Evolutionary conservation across 805 yeast species (phyloP).

Genomic region (Metschnikowia dekortorum): DNA sequence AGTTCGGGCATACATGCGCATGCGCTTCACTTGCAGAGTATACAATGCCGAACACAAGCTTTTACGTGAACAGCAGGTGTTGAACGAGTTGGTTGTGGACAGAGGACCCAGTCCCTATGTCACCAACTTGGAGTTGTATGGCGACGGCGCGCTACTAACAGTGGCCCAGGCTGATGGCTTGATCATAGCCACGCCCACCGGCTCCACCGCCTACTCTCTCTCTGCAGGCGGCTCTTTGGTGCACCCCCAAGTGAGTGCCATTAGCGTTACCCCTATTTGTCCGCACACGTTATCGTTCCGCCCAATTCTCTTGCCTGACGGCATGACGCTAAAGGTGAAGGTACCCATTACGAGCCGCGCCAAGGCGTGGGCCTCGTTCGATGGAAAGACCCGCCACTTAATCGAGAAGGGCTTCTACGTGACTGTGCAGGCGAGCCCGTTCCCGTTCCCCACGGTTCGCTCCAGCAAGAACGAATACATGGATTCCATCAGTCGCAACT

Average conservation of each 20-base stretch:
- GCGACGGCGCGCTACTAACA: constrained; percentile 79
- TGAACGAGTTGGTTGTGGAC: constrained; percentile 87
- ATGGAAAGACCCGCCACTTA: constrained; percentile 86
- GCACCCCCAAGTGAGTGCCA: constrained; percentile 90
- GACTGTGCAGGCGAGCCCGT: constrained; percentile 78
- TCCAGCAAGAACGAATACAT: constrained; percentile 71
- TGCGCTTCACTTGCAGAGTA: constrained; percentile 84
- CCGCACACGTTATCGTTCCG: constrained; percentile 93
- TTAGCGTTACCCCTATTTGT: constrained; percentile 91
- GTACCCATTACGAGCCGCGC: constrained; percentile 77
- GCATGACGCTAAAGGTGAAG: constrained; percentile 78
- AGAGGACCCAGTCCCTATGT: constrained; percentile 93
- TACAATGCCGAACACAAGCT: constrained; percentile 48
- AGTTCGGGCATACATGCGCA: constrained; percentile 69
- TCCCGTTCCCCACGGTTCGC: constrained; percentile 90
- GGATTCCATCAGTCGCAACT: constrained; percentile 77
- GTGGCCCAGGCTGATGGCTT: constrained; percentile 93
- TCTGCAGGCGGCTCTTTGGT: constrained; percentile 95
- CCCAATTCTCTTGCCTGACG: constrained; percentile 88
- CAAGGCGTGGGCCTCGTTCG: constrained; percentile 96
- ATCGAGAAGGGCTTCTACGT: constrained; percentile 79
- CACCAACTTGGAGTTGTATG: constrained; percentile 83
- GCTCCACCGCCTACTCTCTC: constrained; percentile 92
- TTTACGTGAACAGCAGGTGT: constrained; percentile 66
- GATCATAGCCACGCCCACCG: constrained; percentile 91